phyloP scores from a whole-genome alignment of 2,329 filamentous ascomycete genomes.

The Fonsecaea pedrosoi region DNA sequence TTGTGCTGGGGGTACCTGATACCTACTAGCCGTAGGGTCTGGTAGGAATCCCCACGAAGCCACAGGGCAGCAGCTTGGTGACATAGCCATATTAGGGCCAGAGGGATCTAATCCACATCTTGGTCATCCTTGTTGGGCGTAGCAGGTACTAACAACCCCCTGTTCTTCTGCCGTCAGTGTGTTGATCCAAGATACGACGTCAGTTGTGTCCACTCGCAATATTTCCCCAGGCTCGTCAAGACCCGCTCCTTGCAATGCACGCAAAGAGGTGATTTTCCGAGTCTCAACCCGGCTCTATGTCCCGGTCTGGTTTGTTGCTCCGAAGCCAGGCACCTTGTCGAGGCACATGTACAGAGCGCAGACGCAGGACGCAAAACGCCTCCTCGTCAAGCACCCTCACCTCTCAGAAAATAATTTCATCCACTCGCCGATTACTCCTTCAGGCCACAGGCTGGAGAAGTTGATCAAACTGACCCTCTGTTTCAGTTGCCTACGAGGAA shows the following conservation, averaged over 20 bases:
- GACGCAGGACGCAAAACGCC: neutral
- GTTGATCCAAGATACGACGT: conserved; percentile 3
- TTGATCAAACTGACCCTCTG: conserved; percentile 6
- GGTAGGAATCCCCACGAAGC: neutral
- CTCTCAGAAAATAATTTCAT: conserved; percentile 2
- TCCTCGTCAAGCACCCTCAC: neutral
- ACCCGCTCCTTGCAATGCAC: neutral
- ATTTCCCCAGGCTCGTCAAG: conserved; percentile 2
- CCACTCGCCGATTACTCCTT: conserved; percentile 13
- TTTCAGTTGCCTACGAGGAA: neutral
- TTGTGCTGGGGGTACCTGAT: neutral
- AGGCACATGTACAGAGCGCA: neutral
- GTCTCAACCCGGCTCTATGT: conserved; percentile 20
- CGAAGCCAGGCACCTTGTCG: conserved; percentile 22
- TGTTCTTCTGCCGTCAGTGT: neutral
- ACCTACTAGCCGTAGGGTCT: too few relatives aligned
- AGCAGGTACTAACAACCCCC: neutral
- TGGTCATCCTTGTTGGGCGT: neutral
- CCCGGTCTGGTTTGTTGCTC: conserved; percentile 29
- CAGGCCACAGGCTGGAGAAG: conserved; percentile 12
- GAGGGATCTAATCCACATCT: conserved; percentile 5
- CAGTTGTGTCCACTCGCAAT: conserved; percentile 12
- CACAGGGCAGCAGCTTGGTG: too few relatives aligned
- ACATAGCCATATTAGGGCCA: neutral
- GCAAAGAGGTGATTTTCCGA: conserved; percentile 4